Evolutionary conservation across 805 yeast species (phyloP).

Genomic region (Grigorovia jiainica): DNA sequence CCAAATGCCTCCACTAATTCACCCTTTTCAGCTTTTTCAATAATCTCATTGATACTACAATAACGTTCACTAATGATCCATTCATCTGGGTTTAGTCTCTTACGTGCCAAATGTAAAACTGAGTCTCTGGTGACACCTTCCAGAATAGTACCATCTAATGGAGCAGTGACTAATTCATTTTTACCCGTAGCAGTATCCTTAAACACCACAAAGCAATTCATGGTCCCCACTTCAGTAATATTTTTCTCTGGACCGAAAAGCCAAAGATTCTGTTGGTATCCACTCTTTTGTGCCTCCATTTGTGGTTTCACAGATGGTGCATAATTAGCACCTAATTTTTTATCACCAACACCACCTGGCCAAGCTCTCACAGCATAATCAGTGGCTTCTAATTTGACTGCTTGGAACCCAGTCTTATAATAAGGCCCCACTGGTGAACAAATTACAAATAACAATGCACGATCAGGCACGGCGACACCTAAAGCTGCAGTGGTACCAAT

Average conservation of each 20-base stretch:
- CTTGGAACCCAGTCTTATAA: constrained; percentile 92
- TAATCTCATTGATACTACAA: constrained; percentile 71
- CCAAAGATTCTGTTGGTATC: constrained; percentile 95
- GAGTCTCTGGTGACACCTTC: constrained; percentile 96
- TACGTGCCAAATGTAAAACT: constrained; percentile 63
- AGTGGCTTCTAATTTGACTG: constrained; percentile 87
- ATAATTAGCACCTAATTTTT: constrained; percentile 92
- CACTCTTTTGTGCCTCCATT: constrained; percentile 76
- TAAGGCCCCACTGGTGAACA: constrained; percentile 97
- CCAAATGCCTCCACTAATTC: constrained; percentile 91
- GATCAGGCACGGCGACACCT: constrained; percentile 76
- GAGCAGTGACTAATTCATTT: constrained; percentile 89
- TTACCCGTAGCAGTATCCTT: constrained; percentile 60
- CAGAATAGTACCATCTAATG: constrained; percentile 90
- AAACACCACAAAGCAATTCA: constrained; percentile 88
- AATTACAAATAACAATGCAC: constrained; percentile 74
- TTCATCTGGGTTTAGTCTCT: constrained; percentile 57
- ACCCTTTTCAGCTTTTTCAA: constrained; percentile 65
- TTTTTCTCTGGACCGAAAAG: constrained; percentile 78
- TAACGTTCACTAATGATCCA: constrained; percentile 82
- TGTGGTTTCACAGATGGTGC: constrained; percentile 93
- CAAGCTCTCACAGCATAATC: constrained; percentile 95
- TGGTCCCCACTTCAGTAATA: constrained; percentile 94
- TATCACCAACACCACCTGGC: constrained; percentile 98
- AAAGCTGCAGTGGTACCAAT: constrained; percentile 85